phyloP scores from a whole-genome alignment of 2,329 filamentous ascomycete species.

The Nannizzia gypsea region DNA sequence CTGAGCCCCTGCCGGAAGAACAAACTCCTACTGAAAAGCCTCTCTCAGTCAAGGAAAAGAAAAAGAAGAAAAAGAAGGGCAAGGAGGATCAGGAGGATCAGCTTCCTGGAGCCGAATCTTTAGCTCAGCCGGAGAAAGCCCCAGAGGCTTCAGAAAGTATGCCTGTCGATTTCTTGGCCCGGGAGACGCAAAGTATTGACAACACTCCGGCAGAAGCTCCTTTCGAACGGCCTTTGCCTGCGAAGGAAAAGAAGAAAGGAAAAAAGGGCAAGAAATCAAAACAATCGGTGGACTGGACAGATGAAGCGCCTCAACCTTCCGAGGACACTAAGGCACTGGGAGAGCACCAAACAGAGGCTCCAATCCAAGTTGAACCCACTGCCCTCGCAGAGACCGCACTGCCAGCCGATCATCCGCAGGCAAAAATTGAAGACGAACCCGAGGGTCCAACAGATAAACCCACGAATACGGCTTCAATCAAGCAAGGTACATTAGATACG shows the following conservation, averaged over 20 bases:
- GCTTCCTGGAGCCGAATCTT: constrained; percentile 9
- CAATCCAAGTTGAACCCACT: not conserved
- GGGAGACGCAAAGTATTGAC: not conserved
- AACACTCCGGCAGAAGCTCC: not conserved
- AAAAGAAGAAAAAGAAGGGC: constrained; percentile 12
- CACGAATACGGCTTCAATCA: not conserved
- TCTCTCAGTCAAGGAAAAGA: not conserved
- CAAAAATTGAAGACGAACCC: not conserved
- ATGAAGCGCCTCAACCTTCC: not conserved
- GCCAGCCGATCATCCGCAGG: not conserved
- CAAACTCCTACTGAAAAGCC: not conserved
- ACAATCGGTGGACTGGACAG: constrained; percentile 11
- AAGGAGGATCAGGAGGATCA: constrained; percentile 13
- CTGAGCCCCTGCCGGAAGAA: not conserved
- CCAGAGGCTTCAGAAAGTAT: not conserved
- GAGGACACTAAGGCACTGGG: not conserved
- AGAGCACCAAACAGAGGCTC: not conserved
- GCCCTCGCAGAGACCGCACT: not conserved
- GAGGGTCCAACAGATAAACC: not conserved
- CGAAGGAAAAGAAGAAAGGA: constrained; percentile 35
- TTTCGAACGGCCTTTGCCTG: not conserved
- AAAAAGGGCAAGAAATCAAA: constrained; percentile 36
- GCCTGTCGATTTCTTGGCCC: not conserved
- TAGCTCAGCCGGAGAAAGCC: not conserved
- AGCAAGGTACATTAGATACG: not conserved